These are phyloP conservation scores for Colletotrichum lupini DNA, from an alignment of 2,329 filamentous ascomycete species.

Conservation along the genomic window DNA sequence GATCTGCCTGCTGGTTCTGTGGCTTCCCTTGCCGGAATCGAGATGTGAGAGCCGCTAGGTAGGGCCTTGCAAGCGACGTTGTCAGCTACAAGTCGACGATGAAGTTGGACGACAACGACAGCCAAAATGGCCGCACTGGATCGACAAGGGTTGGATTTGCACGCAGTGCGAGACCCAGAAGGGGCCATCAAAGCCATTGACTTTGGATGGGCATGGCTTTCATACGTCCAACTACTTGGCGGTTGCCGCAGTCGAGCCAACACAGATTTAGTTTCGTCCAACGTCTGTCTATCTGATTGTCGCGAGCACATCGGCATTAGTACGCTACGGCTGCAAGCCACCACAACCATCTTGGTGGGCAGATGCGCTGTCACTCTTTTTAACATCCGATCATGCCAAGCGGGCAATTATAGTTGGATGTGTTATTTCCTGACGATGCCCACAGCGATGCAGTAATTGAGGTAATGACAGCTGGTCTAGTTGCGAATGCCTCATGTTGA, in stretches of 20 bases:
- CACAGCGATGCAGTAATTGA: neutral
- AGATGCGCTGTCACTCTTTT: neutral
- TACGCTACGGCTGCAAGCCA: neutral
- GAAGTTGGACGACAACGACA: neutral
- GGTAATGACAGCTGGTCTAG: neutral
- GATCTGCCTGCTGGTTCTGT: neutral
- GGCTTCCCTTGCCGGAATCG: neutral
- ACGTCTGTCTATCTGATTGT: neutral
- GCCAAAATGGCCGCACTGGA: neutral
- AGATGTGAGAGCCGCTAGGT: conserved; percentile 6
- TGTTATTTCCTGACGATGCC: neutral
- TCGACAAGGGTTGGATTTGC: neutral
- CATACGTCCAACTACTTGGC: neutral
- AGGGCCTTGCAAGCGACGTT: neutral
- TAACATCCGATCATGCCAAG: neutral
- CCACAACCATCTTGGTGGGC: neutral
- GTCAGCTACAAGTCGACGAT: neutral
- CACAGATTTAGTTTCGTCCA: neutral
- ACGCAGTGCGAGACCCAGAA: neutral
- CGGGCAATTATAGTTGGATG: neutral
- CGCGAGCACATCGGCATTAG: neutral
- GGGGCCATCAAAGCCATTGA: conserved; percentile 2
- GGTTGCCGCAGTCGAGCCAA: neutral
- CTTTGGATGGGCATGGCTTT: neutral
- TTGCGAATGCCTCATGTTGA: neutral